Evolutionary conservation across 352 stramenopile species (phyloP), one percentile per base, ranked within the genome.

Genomic region (Phytophthora syringae): DNA sequence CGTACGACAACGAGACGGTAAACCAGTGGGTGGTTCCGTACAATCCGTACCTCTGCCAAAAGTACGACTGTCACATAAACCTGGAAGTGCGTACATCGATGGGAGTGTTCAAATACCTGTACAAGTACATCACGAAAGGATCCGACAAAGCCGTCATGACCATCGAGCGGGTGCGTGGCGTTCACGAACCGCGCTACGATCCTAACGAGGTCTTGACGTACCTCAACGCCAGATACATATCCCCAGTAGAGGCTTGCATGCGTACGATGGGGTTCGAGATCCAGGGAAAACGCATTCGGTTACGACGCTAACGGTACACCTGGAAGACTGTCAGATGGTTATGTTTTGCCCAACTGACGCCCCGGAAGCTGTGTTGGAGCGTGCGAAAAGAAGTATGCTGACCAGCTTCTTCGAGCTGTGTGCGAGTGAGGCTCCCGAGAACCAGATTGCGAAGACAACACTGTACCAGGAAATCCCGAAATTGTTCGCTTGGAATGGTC

Each of bases 111-210:
- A 88, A 87, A 64, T 91, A 90, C 40, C 36, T 94, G 0, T 84
- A 83, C 69, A 79, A 83, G 53, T 92, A 93, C 53, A 64, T 86
- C 4, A 86, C 83, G 59, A 90, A 87, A 54, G 72, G 80, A 2
- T 64, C 72, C 6, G 78, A 91, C 44, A 74, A 40, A 11, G 52
- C 60, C 13, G 54, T 68, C 3, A 27, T 73, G 10, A 74, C 54
- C 4, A 27, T 68, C 5, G 27, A 32, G 27, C 5, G 5, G 5
- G 9, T 32, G 9, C 9, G 27, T 32, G 27, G 9, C 27, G 5
- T 9, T 9, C 27, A 9, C 27, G 27, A 32, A 32, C 5, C 27
- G 27, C 27, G 5, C 5, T 9, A 5, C 9, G 27, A 32, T 32
- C 27, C 27, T 5, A 32, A 32, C 27, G 27, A 32, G 27, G 9